Percentiles rank a stretch among this genome's conserved stretches.
phyloP scores from a whole-genome alignment of 257 asterid species.

The Capsicum baccatum region DNA sequence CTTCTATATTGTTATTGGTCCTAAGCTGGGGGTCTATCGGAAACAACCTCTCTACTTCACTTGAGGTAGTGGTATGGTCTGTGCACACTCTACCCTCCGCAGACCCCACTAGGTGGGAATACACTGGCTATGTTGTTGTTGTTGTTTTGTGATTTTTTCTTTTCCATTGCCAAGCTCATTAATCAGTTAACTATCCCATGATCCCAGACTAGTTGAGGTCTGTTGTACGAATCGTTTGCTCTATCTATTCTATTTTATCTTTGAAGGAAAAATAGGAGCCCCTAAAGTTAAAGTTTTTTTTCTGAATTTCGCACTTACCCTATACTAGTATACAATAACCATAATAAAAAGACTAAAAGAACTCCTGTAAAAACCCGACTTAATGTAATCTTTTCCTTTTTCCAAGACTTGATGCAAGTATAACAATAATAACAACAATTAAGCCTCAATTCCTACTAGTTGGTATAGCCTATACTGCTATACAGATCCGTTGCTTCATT shows the following conservation, averaged over 20 bases:
- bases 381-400: not conserved
- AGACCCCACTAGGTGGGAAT: too few relatives aligned
- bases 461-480: not conserved
- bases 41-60: too few relatives aligned
- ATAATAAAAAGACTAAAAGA: not conserved
- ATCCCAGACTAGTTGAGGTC: not conserved
- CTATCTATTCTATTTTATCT: not conserved
- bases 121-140: too few relatives aligned
- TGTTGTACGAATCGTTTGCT: not conserved
- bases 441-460: constrained; percentile 12
- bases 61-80: too few relatives aligned
- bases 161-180: not conserved
- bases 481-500: not conserved
- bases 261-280: not conserved
- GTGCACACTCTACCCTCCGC: too few relatives aligned
- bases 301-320: not conserved
- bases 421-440: not conserved
- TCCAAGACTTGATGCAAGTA: not conserved
- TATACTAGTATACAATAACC: not conserved
- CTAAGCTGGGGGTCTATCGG: too few relatives aligned
- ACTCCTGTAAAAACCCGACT: not conserved
- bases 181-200: not conserved
- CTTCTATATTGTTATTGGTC: too few relatives aligned
- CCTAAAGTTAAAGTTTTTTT: not conserved
- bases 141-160: not conserved